Percentiles rank a stretch among this genome's conserved stretches.
Conservation (phyloP, 2,329 filamentous ascomycete species). For the Ascochyta fabae region DNA sequence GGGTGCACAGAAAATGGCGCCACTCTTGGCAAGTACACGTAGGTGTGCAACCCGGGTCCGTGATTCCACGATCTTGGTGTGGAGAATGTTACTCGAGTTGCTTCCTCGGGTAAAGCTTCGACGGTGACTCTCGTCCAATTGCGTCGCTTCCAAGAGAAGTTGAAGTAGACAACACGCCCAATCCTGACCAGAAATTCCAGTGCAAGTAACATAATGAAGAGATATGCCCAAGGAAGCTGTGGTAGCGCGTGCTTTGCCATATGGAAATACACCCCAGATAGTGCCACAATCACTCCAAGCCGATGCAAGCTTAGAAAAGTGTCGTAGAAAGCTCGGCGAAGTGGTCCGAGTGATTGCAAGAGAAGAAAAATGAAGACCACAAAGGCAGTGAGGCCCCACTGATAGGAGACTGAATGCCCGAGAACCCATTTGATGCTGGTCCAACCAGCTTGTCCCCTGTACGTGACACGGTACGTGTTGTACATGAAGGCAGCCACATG, state of each 20-base stretch:
- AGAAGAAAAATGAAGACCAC: slow-evolving; percentile 64
- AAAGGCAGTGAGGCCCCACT: slow-evolving; percentile 67
- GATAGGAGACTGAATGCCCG: slow-evolving; percentile 53
- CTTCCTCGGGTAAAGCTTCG: slow-evolving; percentile 75
- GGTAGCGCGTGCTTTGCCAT: slow-evolving; percentile 60
- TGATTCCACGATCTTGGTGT: slow-evolving; percentile 74
- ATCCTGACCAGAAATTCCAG: slow-evolving; percentile 66
- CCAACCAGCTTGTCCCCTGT: slow-evolving; percentile 54
- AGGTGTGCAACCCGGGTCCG: slow-evolving; percentile 74
- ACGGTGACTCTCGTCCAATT: slow-evolving; percentile 60
- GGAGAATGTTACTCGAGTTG: slow-evolving; percentile 71
- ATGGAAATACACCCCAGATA: slow-evolving; percentile 70
- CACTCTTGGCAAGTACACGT: slow-evolving; percentile 74
- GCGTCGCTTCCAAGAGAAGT: slow-evolving; percentile 67
- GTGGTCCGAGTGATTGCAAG: slow-evolving; percentile 69
- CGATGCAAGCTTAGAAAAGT: slow-evolving; percentile 76
- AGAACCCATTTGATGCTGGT: slow-evolving; percentile 38
- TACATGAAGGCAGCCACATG: slow-evolving; percentile 67
- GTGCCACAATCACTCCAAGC: slow-evolving; percentile 61
- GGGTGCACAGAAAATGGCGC: slow-evolving; percentile 75
- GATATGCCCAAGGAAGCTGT: slow-evolving; percentile 66
- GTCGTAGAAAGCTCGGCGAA: slow-evolving; percentile 81
- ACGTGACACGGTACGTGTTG: slow-evolving; percentile 46
- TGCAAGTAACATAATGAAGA: slow-evolving; percentile 66
- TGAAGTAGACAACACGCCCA: slow-evolving; percentile 66